Conservation (phyloP, 164 flowering plant species). For the Tinospora cordifolia region DNA sequence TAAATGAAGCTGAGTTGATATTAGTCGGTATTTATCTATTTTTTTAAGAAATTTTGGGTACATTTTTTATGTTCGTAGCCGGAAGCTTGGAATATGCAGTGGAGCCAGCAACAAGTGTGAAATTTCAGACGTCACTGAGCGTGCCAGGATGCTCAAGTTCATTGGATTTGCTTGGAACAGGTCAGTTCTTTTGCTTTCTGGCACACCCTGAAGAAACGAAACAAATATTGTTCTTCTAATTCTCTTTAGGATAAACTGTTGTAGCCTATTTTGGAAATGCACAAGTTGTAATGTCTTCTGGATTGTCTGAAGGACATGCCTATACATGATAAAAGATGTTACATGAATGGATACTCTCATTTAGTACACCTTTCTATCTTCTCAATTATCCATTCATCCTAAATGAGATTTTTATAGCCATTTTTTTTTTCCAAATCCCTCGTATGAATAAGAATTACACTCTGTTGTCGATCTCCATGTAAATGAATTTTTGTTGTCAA, state of each 20-base stretch:
- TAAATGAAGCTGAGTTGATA: not conserved
- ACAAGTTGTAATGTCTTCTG: not conserved
- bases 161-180: slow-evolving; percentile 69
- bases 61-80: slow-evolving; percentile 22
- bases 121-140: slow-evolving; percentile 47
- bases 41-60: no score
- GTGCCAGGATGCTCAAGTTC: slow-evolving; percentile 64
- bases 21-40: not conserved
- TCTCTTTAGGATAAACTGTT: not conserved
- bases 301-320: no score
- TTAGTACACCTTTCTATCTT: no score
- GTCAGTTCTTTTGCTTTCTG: slow-evolving; percentile 28
- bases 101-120: slow-evolving; percentile 68
- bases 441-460: no score
- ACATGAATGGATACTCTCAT: no score
- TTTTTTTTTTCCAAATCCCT: no score
- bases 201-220: not conserved
- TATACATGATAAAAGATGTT: no score
- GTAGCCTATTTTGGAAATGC: not conserved
- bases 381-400: no score
- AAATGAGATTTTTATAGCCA: no score
- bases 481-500: no score
- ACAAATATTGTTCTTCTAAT: not conserved
- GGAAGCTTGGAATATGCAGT: slow-evolving; percentile 37
- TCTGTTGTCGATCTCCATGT: no score